A percentile compares a stretch with the other conserved stretches of the same genome.
Conservation (phyloP, 768 basidiomycete genomes). For the Xerocomus brunneocitrinus region DNA sequence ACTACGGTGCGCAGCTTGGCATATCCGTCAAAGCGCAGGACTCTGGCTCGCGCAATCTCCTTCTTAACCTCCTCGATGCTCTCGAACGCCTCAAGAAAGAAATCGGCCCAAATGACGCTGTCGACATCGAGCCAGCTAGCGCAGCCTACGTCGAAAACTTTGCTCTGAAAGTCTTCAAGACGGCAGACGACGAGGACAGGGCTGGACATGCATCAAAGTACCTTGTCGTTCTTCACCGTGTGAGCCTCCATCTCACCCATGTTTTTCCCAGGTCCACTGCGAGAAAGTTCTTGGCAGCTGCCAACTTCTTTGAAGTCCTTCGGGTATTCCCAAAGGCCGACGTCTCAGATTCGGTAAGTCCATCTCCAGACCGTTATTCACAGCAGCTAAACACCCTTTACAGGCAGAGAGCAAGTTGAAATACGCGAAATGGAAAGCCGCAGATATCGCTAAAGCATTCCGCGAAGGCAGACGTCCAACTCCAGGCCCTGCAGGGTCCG, state of each 20-base stretch:
- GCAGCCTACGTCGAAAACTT: conserved; percentile 95
- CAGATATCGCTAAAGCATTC: conserved; percentile 89
- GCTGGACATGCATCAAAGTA: conserved; percentile 72
- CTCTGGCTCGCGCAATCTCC: conserved; percentile 55
- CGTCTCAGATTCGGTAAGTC: conserved; percentile 53
- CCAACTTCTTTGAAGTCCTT: conserved; percentile 90
- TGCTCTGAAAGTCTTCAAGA: conserved; percentile 81
- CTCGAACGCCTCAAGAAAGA: conserved; percentile 80
- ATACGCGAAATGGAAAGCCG: conserved; percentile 97
- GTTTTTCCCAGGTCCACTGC: conserved; percentile 69
- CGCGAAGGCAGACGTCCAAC: conserved; percentile 86
- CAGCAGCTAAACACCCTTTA: background rate
- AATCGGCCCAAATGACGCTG: conserved; percentile 70
- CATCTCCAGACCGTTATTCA: background rate
- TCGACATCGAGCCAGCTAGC: conserved; percentile 77
- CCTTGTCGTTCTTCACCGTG: conserved; percentile 13
- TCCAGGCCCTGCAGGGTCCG: conserved; percentile 67
- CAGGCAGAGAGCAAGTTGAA: conserved; percentile 85
- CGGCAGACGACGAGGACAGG: conserved; percentile 90
- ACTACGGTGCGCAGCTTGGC: conserved; percentile 87
- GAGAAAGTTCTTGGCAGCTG: conserved; percentile 91
- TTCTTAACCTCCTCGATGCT: conserved; percentile 66
- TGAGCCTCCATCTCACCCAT: conserved; percentile 4
- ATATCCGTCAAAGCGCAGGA: conserved; percentile 72
- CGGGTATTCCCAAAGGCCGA: conserved; percentile 64